These are phyloP conservation scores for slime mould (Dictyostelium discoideum) DNA, from an alignment of 78 protist species.

Conservation along the genomic window DNA sequence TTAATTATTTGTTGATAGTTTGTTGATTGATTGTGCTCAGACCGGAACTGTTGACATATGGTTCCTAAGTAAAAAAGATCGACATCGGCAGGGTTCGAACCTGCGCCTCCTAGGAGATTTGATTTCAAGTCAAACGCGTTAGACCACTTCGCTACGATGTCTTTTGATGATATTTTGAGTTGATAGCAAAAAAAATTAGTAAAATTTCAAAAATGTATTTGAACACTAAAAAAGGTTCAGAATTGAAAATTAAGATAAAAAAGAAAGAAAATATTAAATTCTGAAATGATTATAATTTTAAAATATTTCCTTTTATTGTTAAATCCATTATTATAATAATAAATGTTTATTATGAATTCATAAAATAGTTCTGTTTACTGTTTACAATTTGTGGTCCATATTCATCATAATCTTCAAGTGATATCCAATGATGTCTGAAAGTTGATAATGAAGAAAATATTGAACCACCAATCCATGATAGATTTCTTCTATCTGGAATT, in stretches of 20 bases:
- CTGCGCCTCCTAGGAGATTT: constrained; percentile 74
- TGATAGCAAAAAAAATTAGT: no score
- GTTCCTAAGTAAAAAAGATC: neutral
- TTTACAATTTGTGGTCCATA: neutral
- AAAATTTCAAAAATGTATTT: no score
- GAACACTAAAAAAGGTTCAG: no score
- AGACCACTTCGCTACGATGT: constrained; percentile 77
- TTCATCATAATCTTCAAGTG: constrained; percentile 87
- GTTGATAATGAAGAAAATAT: constrained; percentile 78
- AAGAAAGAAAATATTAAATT: no score
- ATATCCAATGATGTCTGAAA: constrained; percentile 81
- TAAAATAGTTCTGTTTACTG: neutral
- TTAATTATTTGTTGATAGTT: no score
- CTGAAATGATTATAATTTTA: no score
- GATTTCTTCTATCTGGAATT: constrained; percentile 80
- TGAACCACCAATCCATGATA: constrained; percentile 93
- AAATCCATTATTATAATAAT: no score
- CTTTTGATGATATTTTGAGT: constrained; percentile 1
- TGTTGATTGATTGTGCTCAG: no score
- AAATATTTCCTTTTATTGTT: no score
- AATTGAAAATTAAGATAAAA: no score
- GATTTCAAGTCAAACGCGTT: constrained; percentile 78
- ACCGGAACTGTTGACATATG: no score
- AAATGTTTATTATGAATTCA: no score
- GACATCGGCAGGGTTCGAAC: constrained; percentile 79